These are phyloP conservation scores for Yarrowia sp. DNA, from an alignment of 805 yeast genomes.

Conservation along the genomic window DNA sequence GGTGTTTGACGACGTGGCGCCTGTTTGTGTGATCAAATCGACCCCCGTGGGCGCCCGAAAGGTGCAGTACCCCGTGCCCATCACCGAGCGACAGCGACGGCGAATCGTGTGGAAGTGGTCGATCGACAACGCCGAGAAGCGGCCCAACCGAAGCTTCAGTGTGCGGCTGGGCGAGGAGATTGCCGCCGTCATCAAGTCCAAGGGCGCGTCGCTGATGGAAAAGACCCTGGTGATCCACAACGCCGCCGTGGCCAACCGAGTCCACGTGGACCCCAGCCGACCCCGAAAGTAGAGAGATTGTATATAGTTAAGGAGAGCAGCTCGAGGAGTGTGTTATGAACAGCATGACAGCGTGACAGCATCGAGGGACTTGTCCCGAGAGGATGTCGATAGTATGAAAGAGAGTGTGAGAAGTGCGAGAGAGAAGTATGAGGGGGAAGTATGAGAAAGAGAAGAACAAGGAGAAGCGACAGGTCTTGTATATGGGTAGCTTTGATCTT, in stretches of 20 bases:
- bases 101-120: slow-evolving; percentile 93
- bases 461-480: too few relatives aligned
- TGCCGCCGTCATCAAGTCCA: slow-evolving; percentile 75
- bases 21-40: slow-evolving; percentile 67
- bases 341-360: too few relatives aligned
- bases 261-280: slow-evolving; percentile 13
- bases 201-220: slow-evolving; percentile 75
- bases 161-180: slow-evolving; percentile 94
- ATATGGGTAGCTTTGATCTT: too few relatives aligned
- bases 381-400: too few relatives aligned
- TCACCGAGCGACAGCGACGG: slow-evolving; percentile 79
- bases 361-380: too few relatives aligned
- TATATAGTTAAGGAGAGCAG: slow-evolving; percentile 11
- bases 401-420: too few relatives aligned
- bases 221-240: slow-evolving; percentile 84
- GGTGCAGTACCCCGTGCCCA: slow-evolving; percentile 79
- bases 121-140: slow-evolving; percentile 78
- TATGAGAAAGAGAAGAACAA: too few relatives aligned
- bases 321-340: too few relatives aligned
- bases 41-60: slow-evolving; percentile 88
- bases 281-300: slow-evolving; percentile 22
- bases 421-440: too few relatives aligned
- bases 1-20: slow-evolving; percentile 81
- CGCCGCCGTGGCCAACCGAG: slow-evolving; percentile 82
- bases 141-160: slow-evolving; percentile 79